A percentile compares a stretch with the other conserved stretches of the same genome.
Conservation (phyloP, 352 stramenopile genomes). For the Elongisporangium anandrum region DNA sequence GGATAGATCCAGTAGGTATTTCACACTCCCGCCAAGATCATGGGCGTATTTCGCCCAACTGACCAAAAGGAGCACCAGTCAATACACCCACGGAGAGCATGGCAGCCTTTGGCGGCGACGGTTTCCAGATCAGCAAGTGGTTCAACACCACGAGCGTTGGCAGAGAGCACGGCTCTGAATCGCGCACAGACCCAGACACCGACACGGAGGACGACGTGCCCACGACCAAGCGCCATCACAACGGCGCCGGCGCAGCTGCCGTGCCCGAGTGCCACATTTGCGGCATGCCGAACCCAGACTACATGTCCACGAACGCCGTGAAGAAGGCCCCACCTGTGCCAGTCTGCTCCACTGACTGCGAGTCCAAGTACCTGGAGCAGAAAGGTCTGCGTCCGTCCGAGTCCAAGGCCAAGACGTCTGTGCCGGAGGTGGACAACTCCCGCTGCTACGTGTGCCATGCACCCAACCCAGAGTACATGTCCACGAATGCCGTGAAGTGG, state of each 20-base stretch:
- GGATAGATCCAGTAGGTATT: neutral
- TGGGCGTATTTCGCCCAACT: slow-evolving; percentile 12
- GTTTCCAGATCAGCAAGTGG: slow-evolving; percentile 81
- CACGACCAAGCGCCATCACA: slow-evolving; percentile 12
- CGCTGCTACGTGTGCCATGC: slow-evolving; percentile 65
- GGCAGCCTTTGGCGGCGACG: slow-evolving; percentile 33
- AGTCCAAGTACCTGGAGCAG: slow-evolving; percentile 47
- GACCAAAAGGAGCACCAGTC: slow-evolving; percentile 3
- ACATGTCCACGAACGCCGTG: slow-evolving; percentile 56
- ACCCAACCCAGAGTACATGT: slow-evolving; percentile 58
- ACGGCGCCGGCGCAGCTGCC: slow-evolving; percentile 14
- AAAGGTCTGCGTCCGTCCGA: slow-evolving; percentile 37
- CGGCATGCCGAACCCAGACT: slow-evolving; percentile 51
- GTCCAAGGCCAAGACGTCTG: slow-evolving; percentile 12
- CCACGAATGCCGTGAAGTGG: slow-evolving; percentile 49
- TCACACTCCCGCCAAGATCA: slow-evolving; percentile 15
- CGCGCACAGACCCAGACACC: slow-evolving; percentile 22
- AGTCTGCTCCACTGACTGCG: slow-evolving; percentile 51
- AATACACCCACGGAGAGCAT: slow-evolving; percentile 6
- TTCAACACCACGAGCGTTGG: slow-evolving; percentile 45
- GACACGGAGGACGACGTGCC: slow-evolving; percentile 39
- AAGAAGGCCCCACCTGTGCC: slow-evolving; percentile 52
- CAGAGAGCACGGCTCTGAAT: slow-evolving; percentile 10
- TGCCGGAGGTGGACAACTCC: slow-evolving; percentile 18
- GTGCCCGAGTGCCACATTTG: slow-evolving; percentile 54